phyloP scores from a whole-genome alignment of 768 basidiomycete genomes.

The Dacryopinax spathularia region DNA sequence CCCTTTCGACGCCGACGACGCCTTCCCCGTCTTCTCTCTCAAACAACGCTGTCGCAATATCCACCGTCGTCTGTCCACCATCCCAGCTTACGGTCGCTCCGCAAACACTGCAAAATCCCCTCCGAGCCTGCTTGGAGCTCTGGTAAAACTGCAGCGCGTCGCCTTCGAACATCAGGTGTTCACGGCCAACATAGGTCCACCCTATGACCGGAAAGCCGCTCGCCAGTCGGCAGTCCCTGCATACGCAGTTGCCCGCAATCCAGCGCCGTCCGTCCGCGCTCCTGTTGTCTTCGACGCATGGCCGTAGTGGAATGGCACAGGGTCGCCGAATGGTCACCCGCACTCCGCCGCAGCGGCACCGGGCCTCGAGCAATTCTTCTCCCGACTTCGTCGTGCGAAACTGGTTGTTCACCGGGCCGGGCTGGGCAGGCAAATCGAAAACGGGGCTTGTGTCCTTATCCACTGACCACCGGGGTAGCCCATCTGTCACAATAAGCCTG shows the following conservation, averaged over 20 bases:
- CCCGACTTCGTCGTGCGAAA: not conserved
- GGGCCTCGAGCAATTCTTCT: not conserved
- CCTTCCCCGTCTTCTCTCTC: not conserved
- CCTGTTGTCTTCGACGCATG: not conserved
- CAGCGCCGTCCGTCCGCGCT: not conserved
- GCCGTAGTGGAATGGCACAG: not conserved
- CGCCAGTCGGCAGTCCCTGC: not conserved
- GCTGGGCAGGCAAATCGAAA: not conserved
- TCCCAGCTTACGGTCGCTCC: not conserved
- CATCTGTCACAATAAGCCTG: not conserved
- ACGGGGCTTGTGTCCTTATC: not conserved
- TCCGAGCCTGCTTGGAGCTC: not conserved
- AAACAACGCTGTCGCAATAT: not conserved
- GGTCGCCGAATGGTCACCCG: not conserved
- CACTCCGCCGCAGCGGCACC: not conserved
- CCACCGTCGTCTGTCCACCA: not conserved
- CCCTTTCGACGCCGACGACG: not conserved
- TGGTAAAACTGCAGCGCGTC: not conserved
- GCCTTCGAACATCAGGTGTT: not conserved
- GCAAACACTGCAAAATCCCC: not conserved
- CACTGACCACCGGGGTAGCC: not conserved
- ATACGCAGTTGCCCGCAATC: not conserved
- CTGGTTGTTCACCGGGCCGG: not conserved
- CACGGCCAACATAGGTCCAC: not conserved
- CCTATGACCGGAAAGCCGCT: not conserved